Conservation (phyloP, 495 filamentous ascomycete species). For the Podospora comata region DNA sequence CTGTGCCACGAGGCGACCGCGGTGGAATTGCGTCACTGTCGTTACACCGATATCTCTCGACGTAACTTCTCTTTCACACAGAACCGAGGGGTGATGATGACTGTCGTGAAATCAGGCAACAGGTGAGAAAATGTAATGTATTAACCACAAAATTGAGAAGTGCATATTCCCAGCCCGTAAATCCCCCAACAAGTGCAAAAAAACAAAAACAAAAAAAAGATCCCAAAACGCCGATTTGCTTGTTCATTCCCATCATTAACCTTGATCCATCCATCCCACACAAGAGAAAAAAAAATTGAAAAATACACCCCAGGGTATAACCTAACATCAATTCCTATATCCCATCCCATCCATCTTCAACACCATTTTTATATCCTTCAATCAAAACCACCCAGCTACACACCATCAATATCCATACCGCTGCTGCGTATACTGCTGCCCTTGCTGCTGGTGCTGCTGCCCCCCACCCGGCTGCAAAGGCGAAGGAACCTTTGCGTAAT, state of each 20-base stretch:
- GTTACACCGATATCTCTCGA: not conserved
- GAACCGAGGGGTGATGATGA: not conserved
- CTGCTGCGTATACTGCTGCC: not conserved
- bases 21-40: not conserved
- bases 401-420: not conserved
- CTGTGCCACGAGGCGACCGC: not conserved
- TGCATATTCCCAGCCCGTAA: not conserved
- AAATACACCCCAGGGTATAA: conserved; percentile 21
- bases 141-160: not conserved
- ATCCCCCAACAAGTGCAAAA: not conserved
- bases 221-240: not conserved
- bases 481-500: conserved; percentile 37
- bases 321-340: not conserved
- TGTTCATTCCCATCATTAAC: not conserved
- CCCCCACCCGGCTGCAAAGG: conserved; percentile 10
- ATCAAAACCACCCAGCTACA: too few relatives aligned
- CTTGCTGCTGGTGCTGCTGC: conserved; percentile 3
- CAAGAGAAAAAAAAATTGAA: not conserved
- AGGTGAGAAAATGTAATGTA: not conserved
- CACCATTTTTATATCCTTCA: not conserved
- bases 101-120: not conserved
- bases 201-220: not conserved
- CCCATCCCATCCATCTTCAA: not conserved
- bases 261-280: not conserved
- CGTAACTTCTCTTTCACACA: not conserved